phyloP scores from a whole-genome alignment of 129 eudicot species.

The Chrysanthemum seticuspe region DNA sequence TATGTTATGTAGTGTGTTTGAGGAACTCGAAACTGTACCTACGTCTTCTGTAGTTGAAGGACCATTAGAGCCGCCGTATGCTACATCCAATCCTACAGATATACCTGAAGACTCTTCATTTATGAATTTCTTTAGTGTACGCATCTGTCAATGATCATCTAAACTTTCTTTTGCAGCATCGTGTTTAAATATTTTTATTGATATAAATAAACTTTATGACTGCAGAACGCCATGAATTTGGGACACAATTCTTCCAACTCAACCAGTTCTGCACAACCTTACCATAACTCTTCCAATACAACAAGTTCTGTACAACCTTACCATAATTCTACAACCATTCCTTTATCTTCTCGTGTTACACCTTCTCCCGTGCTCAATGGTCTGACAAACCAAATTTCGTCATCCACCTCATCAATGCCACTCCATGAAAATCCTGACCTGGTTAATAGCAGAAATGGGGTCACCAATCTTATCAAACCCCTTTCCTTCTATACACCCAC shows the following conservation, averaged over 20 bases:
- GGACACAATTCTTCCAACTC: conserved; percentile 37
- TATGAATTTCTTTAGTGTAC: conserved; percentile 54
- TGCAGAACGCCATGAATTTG: conserved; percentile 45
- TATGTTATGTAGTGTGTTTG: conserved; percentile 37
- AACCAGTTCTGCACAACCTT: conserved; percentile 1
- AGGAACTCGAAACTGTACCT: conserved; percentile 18
- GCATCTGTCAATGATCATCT: conserved; percentile 20
- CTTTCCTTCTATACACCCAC: conserved; percentile 48
- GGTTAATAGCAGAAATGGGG: conserved; percentile 24
- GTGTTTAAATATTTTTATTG: background rate
- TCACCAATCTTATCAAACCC: conserved; percentile 56
- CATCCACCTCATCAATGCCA: conserved; percentile 29
- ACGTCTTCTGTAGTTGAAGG: conserved; percentile 1
- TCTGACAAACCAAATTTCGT: background rate
- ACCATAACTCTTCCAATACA: conserved; percentile 12
- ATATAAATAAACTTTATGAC: background rate
- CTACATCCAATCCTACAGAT: conserved; percentile 37
- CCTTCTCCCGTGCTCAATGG: conserved; percentile 14
- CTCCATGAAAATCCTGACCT: conserved; percentile 38
- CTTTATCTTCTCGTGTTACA: conserved; percentile 17
- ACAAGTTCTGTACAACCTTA: conserved; percentile 7
- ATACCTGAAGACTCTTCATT: conserved; percentile 49
- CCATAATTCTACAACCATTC: background rate
- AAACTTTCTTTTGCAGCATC: background rate
- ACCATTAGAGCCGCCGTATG: background rate